A percentile compares a stretch with the other conserved stretches of the same genome.
phyloP scores from a whole-genome alignment of 2,329 filamentous ascomycete species.

The Arthroderma sp. region DNA sequence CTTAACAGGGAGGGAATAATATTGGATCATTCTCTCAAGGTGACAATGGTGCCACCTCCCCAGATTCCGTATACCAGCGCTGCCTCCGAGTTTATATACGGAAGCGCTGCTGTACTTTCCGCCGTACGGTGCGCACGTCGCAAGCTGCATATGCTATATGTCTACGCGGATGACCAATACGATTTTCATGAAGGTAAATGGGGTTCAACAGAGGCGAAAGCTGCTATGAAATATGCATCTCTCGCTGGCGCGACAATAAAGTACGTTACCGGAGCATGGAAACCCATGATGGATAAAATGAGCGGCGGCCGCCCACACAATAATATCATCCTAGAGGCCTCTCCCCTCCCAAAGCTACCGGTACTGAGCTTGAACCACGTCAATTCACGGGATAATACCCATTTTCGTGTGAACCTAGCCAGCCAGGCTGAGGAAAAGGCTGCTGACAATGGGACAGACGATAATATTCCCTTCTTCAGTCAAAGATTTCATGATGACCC shows the following conservation, averaged over 20 bases:
- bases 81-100: conserved; percentile 84
- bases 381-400: conserved; percentile 30
- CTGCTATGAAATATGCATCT: conserved; percentile 28
- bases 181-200: conserved; percentile 32
- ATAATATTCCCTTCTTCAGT: conserved; percentile 31
- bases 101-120: conserved; percentile 64
- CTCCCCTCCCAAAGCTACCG: conserved; percentile 61
- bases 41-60: conserved; percentile 20
- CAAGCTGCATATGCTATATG: conserved; percentile 71
- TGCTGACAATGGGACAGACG: conserved; percentile 54
- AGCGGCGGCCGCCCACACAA: conserved; percentile 76
- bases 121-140: conserved; percentile 58
- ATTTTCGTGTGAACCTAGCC: conserved; percentile 48
- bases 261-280: conserved; percentile 47
- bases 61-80: conserved; percentile 63
- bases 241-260: conserved; percentile 41
- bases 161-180: conserved; percentile 46
- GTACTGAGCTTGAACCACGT: conserved; percentile 45
- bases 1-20: no score
- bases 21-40: no score
- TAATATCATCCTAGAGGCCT: conserved; percentile 75
- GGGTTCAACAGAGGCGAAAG: conserved; percentile 7
- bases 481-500: not conserved
- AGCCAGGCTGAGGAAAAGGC: conserved; percentile 63
- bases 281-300: conserved; percentile 69